phyloP scores from a whole-genome alignment of 768 basidiomycete genomes.

The Gloeophyllum trabeum region DNA sequence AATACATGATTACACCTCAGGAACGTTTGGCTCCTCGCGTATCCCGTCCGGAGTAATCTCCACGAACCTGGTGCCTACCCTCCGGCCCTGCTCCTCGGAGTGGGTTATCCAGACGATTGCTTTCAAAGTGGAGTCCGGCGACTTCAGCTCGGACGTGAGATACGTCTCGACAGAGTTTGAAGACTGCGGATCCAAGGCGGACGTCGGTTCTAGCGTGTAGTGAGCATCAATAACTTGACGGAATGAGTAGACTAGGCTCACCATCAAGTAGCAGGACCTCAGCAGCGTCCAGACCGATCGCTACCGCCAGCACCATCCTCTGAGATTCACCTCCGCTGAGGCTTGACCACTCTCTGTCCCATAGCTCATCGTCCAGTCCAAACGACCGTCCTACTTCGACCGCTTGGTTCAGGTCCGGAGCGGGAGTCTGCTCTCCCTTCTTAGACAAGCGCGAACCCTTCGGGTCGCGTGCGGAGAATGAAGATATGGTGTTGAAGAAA shows the following conservation, averaged over 20 bases:
- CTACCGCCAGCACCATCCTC: constrained; percentile 68
- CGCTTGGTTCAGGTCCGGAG: constrained; percentile 23
- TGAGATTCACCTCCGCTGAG: constrained; percentile 85
- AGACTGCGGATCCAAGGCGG: constrained; percentile 67
- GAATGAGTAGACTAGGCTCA: constrained; percentile 17
- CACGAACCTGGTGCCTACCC: constrained; percentile 64
- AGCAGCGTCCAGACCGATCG: constrained; percentile 60
- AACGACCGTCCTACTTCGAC: constrained; percentile 48
- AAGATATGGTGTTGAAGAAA: constrained; percentile 47
- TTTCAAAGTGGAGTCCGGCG: constrained; percentile 39
- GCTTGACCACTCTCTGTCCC: constrained; percentile 71
- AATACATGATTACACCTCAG: constrained; percentile 15
- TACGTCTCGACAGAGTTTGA: constrained; percentile 56
- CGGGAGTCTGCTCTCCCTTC: constrained; percentile 12
- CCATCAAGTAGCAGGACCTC: constrained; percentile 78
- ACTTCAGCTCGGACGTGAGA: constrained; percentile 39
- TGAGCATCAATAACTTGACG: background rate
- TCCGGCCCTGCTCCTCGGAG: constrained; percentile 65
- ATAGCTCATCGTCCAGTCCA: constrained; percentile 58
- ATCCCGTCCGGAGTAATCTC: constrained; percentile 19
- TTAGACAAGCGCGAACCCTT: constrained; percentile 4
- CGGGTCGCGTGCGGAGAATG: constrained; percentile 35
- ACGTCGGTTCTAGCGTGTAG: constrained; percentile 66
- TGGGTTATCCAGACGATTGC: constrained; percentile 86
- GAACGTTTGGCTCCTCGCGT: constrained; percentile 11